Base-by-base conservation (phyloP, 495 filamentous ascomycete species). In the Usnea hakonensis region DNA sequence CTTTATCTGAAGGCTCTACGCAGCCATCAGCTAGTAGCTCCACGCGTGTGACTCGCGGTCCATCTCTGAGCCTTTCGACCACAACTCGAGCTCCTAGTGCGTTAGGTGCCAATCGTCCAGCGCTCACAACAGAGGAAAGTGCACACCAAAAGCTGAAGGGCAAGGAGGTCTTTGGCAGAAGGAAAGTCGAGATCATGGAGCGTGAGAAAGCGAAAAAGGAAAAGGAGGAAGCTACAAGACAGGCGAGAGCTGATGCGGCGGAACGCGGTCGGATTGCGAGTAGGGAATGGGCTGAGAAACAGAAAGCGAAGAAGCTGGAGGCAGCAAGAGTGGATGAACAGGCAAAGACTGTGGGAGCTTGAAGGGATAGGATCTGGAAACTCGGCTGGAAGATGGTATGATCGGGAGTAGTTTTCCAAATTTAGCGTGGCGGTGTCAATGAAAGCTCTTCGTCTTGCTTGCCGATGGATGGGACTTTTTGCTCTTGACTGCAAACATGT, bases 241-340 rank as follows among this genome's bases (percentile, higher is more conserved):
- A 76, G 63, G 84, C 86, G 8, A 74, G 85, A 56, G 76, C 81
- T 64, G 80, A 80, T 67, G 87, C 87, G 13, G 85, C 87, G 0
- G 87, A 90, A 73, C 70, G 85, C 61, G 84, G 84, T 17, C 74
- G 86, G 58, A 72, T 78, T 68, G 76, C 81, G 55, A 85, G 83
- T 60, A 73, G 87, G 38, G 83, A 86, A 73, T 90, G 87, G 87
- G 86, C 86, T 5, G 85, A 87, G 73, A 86, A 79, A 75, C 82
- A 88, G 76, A 76, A 73, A 70, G 65, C 66, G 50, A 79, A 71
- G 73, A 75, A 75, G 38, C 7, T 57, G 61, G 48, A 65, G 56
- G 63, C 83, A 9, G 83, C 84, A 71, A 85, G 79, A 74, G 81
- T 85, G 73, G 73, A 69, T 68, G 62, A 63, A 38, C 76, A 71